Conservation (phyloP, 176 grass and related monocot species). For the Phyllostachys edulis region DNA sequence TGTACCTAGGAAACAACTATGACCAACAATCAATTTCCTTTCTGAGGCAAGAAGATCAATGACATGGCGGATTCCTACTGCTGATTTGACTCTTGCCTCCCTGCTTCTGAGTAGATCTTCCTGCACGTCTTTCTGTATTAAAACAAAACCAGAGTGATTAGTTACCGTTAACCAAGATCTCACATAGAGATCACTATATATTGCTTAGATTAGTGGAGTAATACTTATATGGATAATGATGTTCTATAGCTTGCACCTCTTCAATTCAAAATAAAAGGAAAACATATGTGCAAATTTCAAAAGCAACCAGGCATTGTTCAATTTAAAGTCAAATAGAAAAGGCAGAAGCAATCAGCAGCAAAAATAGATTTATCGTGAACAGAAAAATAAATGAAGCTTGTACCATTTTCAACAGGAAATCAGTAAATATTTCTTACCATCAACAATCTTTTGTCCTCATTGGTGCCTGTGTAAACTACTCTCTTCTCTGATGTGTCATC, state of each 20-base stretch:
- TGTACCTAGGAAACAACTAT: conserved; percentile 90
- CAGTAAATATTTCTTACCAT: conserved; percentile 50
- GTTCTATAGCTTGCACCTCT: neutral
- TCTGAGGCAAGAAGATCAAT: conserved; percentile 92
- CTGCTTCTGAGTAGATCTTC: conserved; percentile 62
- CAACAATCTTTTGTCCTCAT: conserved; percentile 60
- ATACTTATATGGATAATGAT: conserved; percentile 18
- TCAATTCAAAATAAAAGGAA: conserved; percentile 11
- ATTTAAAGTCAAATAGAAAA: conserved; percentile 18
- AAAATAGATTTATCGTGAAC: neutral
- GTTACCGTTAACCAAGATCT: conserved; percentile 14
- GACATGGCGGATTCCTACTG: conserved; percentile 83
- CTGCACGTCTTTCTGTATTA: conserved; percentile 66
- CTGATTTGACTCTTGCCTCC: conserved; percentile 58
- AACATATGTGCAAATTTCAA: neutral
- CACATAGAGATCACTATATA: conserved; percentile 10
- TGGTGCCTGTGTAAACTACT: conserved; percentile 67
- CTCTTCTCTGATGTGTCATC: conserved; percentile 53
- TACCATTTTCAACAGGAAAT: neutral
- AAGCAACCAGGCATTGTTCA: neutral
- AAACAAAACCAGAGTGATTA: conserved; percentile 23
- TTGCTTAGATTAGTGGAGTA: conserved; percentile 8
- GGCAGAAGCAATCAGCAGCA: neutral
- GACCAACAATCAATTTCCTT: conserved; percentile 84
- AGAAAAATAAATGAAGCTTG: conserved; percentile 13